phyloP scores from a whole-genome alignment of 2,329 filamentous ascomycete genomes.

The Calonectria pteridis region DNA sequence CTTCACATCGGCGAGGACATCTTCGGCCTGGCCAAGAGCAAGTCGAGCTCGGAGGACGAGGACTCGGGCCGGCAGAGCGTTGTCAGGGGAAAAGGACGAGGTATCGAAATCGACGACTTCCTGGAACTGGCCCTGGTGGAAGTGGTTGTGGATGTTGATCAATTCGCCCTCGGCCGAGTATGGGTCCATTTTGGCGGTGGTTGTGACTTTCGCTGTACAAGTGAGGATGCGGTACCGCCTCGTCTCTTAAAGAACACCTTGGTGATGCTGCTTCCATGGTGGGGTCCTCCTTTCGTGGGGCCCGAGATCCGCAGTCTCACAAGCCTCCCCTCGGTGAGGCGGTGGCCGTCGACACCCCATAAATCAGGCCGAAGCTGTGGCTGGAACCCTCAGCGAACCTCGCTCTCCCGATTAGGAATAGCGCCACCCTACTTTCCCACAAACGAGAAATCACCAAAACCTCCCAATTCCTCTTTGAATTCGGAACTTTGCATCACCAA shows the following conservation, averaged over 20 bases:
- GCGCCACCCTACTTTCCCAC: conserved; percentile 57
- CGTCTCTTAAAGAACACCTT: conserved; percentile 47
- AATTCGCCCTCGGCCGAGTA: conserved; percentile 79
- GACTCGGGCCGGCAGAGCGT: conserved; percentile 80
- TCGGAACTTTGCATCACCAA: conserved; percentile 57
- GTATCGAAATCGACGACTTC: conserved; percentile 89
- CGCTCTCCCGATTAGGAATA: conserved; percentile 48
- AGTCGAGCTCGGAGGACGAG: conserved; percentile 86
- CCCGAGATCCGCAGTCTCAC: conserved; percentile 30
- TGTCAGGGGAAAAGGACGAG: conserved; percentile 81
- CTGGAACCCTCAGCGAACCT: conserved; percentile 42
- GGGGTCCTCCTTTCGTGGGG: conserved; percentile 45
- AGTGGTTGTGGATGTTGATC: conserved; percentile 78
- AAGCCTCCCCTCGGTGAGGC: conserved; percentile 42
- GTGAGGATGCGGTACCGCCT: conserved; percentile 32
- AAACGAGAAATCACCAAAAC: conserved; percentile 60
- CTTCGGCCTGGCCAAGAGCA: conserved; percentile 81
- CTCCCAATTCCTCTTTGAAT: conserved; percentile 54
- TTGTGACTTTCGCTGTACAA: conserved; percentile 28
- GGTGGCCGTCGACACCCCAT: conserved; percentile 35
- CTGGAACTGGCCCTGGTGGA: conserved; percentile 86
- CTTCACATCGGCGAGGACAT: conserved; percentile 78
- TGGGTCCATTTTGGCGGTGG: conserved; percentile 69
- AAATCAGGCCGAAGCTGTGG: conserved; percentile 44
- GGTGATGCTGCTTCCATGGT: conserved; percentile 47